A percentile compares a stretch with the other conserved stretches of the same genome.
phyloP scores from a whole-genome alignment of 306 rosid species.

The Mimosa pudica region DNA sequence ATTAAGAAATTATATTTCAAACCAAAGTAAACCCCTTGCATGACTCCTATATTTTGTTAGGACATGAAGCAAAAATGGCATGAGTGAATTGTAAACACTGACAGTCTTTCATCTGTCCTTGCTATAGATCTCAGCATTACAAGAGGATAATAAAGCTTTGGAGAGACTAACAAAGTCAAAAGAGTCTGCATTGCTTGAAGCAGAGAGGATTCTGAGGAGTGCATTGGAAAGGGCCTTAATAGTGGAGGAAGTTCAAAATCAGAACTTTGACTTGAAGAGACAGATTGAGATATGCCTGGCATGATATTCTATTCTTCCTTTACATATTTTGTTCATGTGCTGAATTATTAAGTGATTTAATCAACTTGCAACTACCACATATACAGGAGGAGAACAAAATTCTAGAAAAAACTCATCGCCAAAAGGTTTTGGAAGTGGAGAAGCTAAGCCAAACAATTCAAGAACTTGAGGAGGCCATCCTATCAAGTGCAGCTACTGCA shows the following conservation, averaged over 20 bases:
- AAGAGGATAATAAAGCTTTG: slow-evolving; percentile 90
- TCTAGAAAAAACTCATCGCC: slow-evolving; percentile 85
- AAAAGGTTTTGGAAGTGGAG: slow-evolving; percentile 86
- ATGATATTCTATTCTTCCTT: slow-evolving; percentile 35
- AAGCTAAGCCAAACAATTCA: slow-evolving; percentile 89
- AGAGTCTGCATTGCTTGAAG: slow-evolving; percentile 86
- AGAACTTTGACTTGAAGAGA: slow-evolving; percentile 86
- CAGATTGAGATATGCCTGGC: slow-evolving; percentile 98
- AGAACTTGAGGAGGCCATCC: slow-evolving; percentile 84
- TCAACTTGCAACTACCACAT: slow-evolving; percentile 26
- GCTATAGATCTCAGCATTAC: slow-evolving; percentile 64
- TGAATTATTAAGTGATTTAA: slow-evolving; percentile 9
- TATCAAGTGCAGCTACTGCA: slow-evolving; percentile 75
- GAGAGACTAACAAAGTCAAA: slow-evolving; percentile 82
- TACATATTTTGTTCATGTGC: slow-evolving; percentile 9
- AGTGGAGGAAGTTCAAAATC: slow-evolving; percentile 97
- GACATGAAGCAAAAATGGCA: not conserved
- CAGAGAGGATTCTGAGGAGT: slow-evolving; percentile 77
- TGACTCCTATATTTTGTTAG: no score
- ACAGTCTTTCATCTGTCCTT: slow-evolving; percentile 20
- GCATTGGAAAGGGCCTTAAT: slow-evolving; percentile 93
- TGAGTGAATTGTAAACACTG: slow-evolving; percentile 6
- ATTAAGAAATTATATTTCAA: no score
- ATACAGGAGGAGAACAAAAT: slow-evolving; percentile 92
- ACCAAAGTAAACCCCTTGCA: no score